Base-by-base conservation (phyloP, 495 filamentous ascomycete species). In the Aspergillus affinis region DNA sequence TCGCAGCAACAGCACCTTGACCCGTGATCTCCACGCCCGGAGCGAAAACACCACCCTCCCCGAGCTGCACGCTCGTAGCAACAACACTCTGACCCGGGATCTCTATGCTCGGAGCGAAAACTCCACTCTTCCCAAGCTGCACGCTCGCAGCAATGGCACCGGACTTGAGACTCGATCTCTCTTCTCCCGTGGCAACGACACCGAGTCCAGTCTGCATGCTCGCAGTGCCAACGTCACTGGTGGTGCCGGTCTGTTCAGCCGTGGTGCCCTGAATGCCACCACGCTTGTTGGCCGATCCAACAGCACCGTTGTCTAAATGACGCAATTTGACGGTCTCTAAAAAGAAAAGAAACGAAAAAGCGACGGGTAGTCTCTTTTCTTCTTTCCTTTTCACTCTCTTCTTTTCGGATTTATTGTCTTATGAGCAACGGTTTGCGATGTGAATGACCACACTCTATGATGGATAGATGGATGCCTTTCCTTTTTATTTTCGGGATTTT, bases 181-280 rank as follows among this genome's bases (percentile, higher is more conserved):
- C 6, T 26, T 36, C n/a, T 23, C 55, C 7, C 46, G 56, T n/a
- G 48, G 48, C 23, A 60, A 54, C 47, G 30, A 30, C 19, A 58
- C 55, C 47, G 47, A 50, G 4, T 44, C 61, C 26, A 48, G 51
- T 26, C 3, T 60, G 8, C 15, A 7, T 41, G 50, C 57, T 49
- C 50, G 64, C 21, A 44, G 59, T 51, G 3, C 51, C 10, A 64
- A 64, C 19, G 30, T n/a, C 26, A 62, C 59, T 27, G 61, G 49
- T 18, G 26, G 41, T 57, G 57, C 55, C 21, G 23, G 30, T 21
- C 26, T 45, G 21, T 55, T 58, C 53, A 17, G 57, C 53, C 63
- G 60, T 19, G 56, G 46, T 50, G 51, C 49, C 18, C 41, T 49
- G 30, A 67, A 67, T n/a, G 15, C 47, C 19, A 67, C 65, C 36